A percentile compares a stretch with the other conserved stretches of the same genome.
These are phyloP conservation scores for Eucalyptus tenuipes DNA, from an alignment of 345 rosid genomes.

Conservation along the genomic window DNA sequence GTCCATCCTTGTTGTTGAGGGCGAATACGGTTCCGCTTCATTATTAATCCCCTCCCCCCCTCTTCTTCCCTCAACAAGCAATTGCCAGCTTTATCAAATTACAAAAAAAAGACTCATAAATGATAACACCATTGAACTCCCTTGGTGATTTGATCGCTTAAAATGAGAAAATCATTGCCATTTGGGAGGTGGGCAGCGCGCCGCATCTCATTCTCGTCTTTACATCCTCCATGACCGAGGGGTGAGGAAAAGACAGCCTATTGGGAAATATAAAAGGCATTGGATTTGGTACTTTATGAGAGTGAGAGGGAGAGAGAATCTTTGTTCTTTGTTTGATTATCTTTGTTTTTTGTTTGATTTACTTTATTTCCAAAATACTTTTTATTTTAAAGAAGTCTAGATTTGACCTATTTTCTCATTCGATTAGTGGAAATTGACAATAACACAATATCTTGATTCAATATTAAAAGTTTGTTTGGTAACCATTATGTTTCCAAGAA, in stretches of 20 bases:
- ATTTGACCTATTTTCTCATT: neutral
- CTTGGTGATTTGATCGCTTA: neutral
- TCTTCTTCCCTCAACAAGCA: too few relatives aligned
- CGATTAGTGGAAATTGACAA: rapidly evolving
- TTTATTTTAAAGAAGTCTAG: neutral
- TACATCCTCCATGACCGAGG: neutral
- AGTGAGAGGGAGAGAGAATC: neutral
- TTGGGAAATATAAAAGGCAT: neutral
- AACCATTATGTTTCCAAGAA: rapidly evolving
- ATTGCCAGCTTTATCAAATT: neutral
- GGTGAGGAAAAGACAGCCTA: neutral
- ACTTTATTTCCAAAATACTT: neutral
- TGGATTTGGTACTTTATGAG: neutral
- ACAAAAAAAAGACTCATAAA: neutral
- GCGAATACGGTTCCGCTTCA: neutral
- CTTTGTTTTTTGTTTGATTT: neutral
- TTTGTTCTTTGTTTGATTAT: neutral
- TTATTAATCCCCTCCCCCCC: neutral
- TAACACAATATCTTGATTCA: too few relatives aligned
- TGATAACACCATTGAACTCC: neutral
- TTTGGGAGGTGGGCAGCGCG: neutral
- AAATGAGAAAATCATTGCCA: neutral
- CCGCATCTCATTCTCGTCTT: neutral
- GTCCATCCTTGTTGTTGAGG: neutral
- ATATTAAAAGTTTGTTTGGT: rapidly evolving